These are phyloP conservation scores for Blumeria hordei DNA, from an alignment of 2,329 filamentous ascomycete genomes.

Conservation along the genomic window DNA sequence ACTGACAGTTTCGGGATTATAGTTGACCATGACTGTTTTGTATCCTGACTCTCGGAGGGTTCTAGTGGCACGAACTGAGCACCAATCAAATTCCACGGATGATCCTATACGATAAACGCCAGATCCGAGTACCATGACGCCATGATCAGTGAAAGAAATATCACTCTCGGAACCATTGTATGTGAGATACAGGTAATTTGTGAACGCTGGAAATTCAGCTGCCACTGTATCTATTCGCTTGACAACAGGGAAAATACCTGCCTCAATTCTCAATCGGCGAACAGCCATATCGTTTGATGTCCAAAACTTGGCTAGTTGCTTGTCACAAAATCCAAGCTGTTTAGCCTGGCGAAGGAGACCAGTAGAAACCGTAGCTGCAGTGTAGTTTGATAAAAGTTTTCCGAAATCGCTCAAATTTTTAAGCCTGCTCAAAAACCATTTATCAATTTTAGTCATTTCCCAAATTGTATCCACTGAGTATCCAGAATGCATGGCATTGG, in stretches of 20 bases:
- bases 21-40: slow-evolving; percentile 95
- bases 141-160: slow-evolving; percentile 63
- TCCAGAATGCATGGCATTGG: slow-evolving; percentile 86
- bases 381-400: slow-evolving; percentile 49
- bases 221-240: slow-evolving; percentile 99
- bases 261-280: slow-evolving; percentile 60
- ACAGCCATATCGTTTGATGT: slow-evolving; percentile 84
- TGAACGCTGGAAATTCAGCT: slow-evolving; percentile 81
- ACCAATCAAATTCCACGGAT: slow-evolving; percentile 98
- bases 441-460: slow-evolving; percentile 96
- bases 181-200: slow-evolving; percentile 90
- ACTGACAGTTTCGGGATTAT: slow-evolving; percentile 71
- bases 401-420: slow-evolving; percentile 79
- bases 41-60: slow-evolving; percentile 62
- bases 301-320: slow-evolving; percentile 83
- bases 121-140: slow-evolving; percentile 77
- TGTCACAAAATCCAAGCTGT: slow-evolving; percentile 80
- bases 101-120: slow-evolving; percentile 95
- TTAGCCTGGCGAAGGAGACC: slow-evolving; percentile 62
- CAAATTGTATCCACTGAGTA: slow-evolving; percentile 94
- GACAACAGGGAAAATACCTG: slow-evolving; percentile 66
- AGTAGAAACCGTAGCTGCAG: slow-evolving; percentile 36
- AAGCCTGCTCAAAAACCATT: slow-evolving; percentile 87
- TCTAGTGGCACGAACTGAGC: slow-evolving; percentile 79
- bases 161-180: slow-evolving; percentile 84